Conservation (phyloP, 2,329 filamentous ascomycete genomes). For the Sodiomyces alkalinus region DNA sequence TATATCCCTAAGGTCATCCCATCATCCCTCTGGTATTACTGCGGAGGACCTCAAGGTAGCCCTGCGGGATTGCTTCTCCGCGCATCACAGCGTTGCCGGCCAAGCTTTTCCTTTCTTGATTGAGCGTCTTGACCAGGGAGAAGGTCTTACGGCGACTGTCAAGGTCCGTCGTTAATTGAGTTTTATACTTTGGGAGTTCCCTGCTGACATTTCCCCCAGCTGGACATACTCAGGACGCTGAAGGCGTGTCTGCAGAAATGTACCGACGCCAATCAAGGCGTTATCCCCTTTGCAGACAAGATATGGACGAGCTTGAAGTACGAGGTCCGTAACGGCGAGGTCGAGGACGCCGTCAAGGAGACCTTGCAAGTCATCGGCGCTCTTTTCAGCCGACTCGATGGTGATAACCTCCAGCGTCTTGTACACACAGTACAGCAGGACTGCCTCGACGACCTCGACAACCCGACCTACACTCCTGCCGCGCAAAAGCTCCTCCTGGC, state of each 20-base stretch:
- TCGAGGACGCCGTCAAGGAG: conserved; percentile 39
- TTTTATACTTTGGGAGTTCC: not conserved
- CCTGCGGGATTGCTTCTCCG: conserved; percentile 37
- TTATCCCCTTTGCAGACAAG: conserved; percentile 32
- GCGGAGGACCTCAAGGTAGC: conserved; percentile 39
- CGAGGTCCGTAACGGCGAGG: conserved; percentile 45
- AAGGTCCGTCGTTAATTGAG: conserved; percentile 23
- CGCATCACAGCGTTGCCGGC: conserved; percentile 28
- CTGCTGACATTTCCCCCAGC: conserved; percentile 12
- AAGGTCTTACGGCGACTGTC: conserved; percentile 41
- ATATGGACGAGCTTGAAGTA: conserved; percentile 48
- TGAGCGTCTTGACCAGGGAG: conserved; percentile 42
- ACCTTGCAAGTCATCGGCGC: conserved; percentile 38
- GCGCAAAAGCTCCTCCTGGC: conserved; percentile 37
- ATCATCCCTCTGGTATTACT: conserved; percentile 33
- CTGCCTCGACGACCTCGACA: conserved; percentile 36
- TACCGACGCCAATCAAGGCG: conserved; percentile 25
- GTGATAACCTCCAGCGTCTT: conserved; percentile 28
- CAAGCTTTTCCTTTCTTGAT: conserved; percentile 37
- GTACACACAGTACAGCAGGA: conserved; percentile 34
- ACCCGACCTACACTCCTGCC: conserved; percentile 33
- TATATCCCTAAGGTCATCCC: conserved; percentile 38
- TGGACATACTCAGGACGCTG: conserved; percentile 41
- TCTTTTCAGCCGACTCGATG: conserved; percentile 29
- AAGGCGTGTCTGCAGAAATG: conserved; percentile 37